Conservation (phyloP, 345 rosid species). For the Cardiospermum halicacabum region DNA sequence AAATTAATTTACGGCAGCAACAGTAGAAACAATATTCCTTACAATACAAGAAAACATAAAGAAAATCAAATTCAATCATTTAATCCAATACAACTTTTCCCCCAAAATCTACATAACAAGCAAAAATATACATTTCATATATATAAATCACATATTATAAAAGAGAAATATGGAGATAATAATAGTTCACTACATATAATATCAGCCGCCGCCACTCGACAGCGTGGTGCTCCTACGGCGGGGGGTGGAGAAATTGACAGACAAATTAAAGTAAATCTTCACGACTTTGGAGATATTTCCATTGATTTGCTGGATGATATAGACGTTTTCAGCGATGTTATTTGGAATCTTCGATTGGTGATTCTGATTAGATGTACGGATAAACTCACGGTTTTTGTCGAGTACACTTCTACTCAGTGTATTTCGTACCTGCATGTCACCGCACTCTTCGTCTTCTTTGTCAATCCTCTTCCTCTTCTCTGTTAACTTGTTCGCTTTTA, state of each 20-base stretch:
- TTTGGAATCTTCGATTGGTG: constrained; percentile 34
- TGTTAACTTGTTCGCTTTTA: neutral
- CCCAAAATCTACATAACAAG: neutral
- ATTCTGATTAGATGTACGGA: constrained; percentile 32
- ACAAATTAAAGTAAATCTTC: constrained; percentile 31
- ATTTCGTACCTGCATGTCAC: constrained; percentile 34
- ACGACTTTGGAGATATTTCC: constrained; percentile 31
- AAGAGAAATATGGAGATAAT: no score
- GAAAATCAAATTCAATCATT: no score
- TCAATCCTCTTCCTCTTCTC: neutral
- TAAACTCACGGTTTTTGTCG: constrained; percentile 31
- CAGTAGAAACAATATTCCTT: constrained; percentile 3
- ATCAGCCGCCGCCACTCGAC: neutral
- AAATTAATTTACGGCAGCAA: no score
- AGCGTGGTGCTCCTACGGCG: constrained; percentile 2
- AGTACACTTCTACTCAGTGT: constrained; percentile 28
- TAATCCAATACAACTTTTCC: neutral
- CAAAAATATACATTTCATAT: neutral
- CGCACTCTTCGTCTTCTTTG: constrained; percentile 13
- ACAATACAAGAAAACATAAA: constrained; percentile 8
- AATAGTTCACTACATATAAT: constrained; percentile 4
- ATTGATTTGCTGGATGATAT: constrained; percentile 29
- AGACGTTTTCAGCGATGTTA: constrained; percentile 27
- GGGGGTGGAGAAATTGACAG: constrained; percentile 27
- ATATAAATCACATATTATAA: no score